A percentile compares a stretch with the other conserved stretches of the same genome.
Evolutionary conservation across 2,329 filamentous ascomycete genomes (phyloP).

Genomic region (Aspergillus japonicus): DNA sequence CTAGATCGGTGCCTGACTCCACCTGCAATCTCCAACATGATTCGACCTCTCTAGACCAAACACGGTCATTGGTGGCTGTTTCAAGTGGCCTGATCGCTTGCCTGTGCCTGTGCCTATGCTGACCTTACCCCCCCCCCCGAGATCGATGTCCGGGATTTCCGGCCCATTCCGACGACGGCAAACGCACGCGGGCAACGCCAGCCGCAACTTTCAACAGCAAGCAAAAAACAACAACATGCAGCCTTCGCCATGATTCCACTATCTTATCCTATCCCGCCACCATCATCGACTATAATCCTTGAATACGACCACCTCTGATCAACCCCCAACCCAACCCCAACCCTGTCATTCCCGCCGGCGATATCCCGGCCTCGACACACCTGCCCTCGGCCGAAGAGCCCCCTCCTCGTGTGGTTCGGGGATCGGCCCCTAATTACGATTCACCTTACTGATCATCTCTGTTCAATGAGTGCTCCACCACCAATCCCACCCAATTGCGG

Average conservation of each 20-base stretch:
- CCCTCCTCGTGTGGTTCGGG: not conserved
- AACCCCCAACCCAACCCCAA: not conserved
- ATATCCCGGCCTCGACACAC: not conserved
- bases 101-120: not conserved
- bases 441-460: not conserved
- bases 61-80: not conserved
- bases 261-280: not conserved
- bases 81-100: not conserved
- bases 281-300: not conserved
- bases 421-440: not conserved
- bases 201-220: not conserved
- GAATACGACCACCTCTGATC: not conserved
- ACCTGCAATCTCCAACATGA: not conserved
- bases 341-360: not conserved
- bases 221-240: too few species aligned
- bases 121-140: too few species aligned
- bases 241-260: not conserved
- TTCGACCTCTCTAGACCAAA: not conserved
- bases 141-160: not conserved
- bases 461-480: not conserved
- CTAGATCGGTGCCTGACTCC: not conserved
- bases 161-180: not conserved
- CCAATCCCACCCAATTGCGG: not conserved
- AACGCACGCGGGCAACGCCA: not conserved
- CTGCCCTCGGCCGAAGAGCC: not conserved